These are phyloP conservation scores for Penicillium dipodomyicola DNA, from an alignment of 495 filamentous ascomycete species.

Conservation along the genomic window DNA sequence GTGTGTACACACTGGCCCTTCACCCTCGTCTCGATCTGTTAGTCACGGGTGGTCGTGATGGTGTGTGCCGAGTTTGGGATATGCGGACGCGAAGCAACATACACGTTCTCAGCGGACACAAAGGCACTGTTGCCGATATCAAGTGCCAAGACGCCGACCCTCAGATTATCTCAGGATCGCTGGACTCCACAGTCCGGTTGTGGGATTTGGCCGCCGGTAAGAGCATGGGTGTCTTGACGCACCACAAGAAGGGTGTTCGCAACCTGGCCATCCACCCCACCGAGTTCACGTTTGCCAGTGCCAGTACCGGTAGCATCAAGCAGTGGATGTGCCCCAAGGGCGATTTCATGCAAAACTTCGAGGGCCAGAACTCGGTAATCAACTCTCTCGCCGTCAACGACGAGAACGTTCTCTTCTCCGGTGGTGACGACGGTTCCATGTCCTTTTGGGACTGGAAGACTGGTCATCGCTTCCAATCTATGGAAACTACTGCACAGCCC, in stretches of 20 bases:
- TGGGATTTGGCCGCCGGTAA: constrained; percentile 98
- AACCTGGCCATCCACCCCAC: constrained; percentile 81
- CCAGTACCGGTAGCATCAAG: constrained; percentile 91
- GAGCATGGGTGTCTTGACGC: constrained; percentile 91
- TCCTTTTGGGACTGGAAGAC: constrained; percentile 99
- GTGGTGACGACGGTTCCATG: constrained; percentile 94
- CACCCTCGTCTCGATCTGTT: constrained; percentile 94
- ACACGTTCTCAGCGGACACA: constrained; percentile 89
- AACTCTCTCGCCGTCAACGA: constrained; percentile 93
- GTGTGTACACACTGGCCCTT: constrained; percentile 86
- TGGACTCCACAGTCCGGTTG: constrained; percentile 88
- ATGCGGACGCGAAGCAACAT: constrained; percentile 96
- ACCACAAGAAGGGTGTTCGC: constrained; percentile 97
- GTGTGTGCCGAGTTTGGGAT: constrained; percentile 94
- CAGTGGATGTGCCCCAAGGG: constrained; percentile 99
- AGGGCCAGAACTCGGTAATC: constrained; percentile 93
- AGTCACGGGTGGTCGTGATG: constrained; percentile 92
- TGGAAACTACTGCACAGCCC: constrained; percentile 90
- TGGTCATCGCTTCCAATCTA: constrained; percentile 80
- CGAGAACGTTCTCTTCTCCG: constrained; percentile 91
- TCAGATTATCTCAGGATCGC: constrained; percentile 85
- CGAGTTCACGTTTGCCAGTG: constrained; percentile 95
- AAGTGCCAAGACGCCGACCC: constrained; percentile 96
- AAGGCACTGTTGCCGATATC: constrained; percentile 80
- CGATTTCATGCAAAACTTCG: constrained; percentile 99